Conservation (phyloP, 2,329 filamentous ascomycete genomes). For the Colletotrichum lindemuthianum region DNA sequence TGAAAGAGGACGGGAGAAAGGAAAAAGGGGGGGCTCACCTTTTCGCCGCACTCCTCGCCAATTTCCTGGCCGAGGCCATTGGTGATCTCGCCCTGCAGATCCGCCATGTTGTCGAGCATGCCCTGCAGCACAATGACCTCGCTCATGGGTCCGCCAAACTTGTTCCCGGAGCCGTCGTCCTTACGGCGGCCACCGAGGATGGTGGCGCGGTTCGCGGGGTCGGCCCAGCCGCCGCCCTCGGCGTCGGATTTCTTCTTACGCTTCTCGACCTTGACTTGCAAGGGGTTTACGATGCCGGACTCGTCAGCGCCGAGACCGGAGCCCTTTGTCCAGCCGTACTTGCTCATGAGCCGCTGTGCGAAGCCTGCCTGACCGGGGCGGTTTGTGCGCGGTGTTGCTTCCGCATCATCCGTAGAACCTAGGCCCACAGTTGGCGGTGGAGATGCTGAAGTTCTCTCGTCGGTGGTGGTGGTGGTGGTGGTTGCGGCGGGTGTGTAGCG, state of each 20-base stretch:
- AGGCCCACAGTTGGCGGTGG: constrained; percentile 60
- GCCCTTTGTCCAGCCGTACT: constrained; percentile 93
- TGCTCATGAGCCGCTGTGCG: constrained; percentile 87
- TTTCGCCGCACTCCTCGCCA: constrained; percentile 89
- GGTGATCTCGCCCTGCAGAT: constrained; percentile 81
- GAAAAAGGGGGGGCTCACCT: constrained; percentile 57
- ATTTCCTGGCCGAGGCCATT: constrained; percentile 89
- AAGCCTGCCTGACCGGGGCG: constrained; percentile 86
- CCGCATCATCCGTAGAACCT: constrained; percentile 53
- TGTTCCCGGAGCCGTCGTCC: constrained; percentile 49
- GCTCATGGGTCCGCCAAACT: constrained; percentile 75
- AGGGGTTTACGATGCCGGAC: constrained; percentile 84
- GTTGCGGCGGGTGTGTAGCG: constrained; percentile 66
- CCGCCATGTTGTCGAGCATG: constrained; percentile 85
- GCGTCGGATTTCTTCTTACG: constrained; percentile 81
- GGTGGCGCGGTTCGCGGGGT: constrained; percentile 75
- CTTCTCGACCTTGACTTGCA: constrained; percentile 88
- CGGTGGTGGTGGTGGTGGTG: constrained; percentile 47
- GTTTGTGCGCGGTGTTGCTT: constrained; percentile 61
- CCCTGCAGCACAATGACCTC: constrained; percentile 83
- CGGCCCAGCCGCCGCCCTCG: constrained; percentile 81
- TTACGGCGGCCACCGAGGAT: constrained; percentile 82
- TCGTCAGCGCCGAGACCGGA: constrained; percentile 85
- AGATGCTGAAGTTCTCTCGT: constrained; percentile 53
- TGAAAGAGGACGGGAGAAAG: neutral